Evolutionary conservation across 768 basidiomycete species (phyloP).

Genomic region (Ephemerocybe angulata): DNA sequence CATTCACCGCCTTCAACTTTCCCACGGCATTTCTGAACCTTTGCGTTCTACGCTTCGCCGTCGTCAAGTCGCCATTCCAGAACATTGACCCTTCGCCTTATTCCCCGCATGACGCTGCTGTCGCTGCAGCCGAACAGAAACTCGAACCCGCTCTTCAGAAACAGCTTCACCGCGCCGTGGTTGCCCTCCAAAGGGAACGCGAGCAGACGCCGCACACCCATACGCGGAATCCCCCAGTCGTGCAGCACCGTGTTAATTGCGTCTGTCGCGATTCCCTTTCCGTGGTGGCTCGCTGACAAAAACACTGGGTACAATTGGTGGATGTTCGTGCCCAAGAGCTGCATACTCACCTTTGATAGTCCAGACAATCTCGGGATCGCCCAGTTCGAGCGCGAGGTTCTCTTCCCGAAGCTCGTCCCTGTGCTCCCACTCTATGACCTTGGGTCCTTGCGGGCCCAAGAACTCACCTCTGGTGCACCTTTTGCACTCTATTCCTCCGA

Average conservation of each 20-base stretch:
- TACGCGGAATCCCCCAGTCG: slow-evolving; percentile 59
- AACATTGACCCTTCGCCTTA: slow-evolving; percentile 19
- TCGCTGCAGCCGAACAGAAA: slow-evolving; percentile 16
- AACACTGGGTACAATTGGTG: slow-evolving; percentile 15
- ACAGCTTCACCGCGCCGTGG: slow-evolving; percentile 53
- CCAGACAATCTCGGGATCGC: slow-evolving; percentile 49
- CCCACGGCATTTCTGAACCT: slow-evolving; percentile 31
- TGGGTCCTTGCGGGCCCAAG: slow-evolving; percentile 14
- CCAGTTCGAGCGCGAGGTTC: slow-evolving; percentile 39
- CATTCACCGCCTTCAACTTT: slow-evolving; percentile 16
- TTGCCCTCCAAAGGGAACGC: slow-evolving; percentile 49
- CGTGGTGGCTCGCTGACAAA: slow-evolving; percentile 23
- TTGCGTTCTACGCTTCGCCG: background rate
- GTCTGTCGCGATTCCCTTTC: slow-evolving; percentile 56
- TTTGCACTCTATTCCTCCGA: slow-evolving; percentile 42
- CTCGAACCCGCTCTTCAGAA: slow-evolving; percentile 32
- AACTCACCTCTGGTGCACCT: slow-evolving; percentile 31
- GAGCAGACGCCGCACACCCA: slow-evolving; percentile 47
- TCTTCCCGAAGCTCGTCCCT: slow-evolving; percentile 28
- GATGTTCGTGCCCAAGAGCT: background rate
- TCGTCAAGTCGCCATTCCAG: slow-evolving; percentile 23
- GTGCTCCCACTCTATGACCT: slow-evolving; percentile 34
- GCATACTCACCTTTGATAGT: slow-evolving; percentile 22
- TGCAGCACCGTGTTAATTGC: slow-evolving; percentile 49
- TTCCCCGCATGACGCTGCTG: slow-evolving; percentile 18